phyloP scores from a whole-genome alignment of 768 basidiomycete genomes.

The Phlebiopsis gigantea region DNA sequence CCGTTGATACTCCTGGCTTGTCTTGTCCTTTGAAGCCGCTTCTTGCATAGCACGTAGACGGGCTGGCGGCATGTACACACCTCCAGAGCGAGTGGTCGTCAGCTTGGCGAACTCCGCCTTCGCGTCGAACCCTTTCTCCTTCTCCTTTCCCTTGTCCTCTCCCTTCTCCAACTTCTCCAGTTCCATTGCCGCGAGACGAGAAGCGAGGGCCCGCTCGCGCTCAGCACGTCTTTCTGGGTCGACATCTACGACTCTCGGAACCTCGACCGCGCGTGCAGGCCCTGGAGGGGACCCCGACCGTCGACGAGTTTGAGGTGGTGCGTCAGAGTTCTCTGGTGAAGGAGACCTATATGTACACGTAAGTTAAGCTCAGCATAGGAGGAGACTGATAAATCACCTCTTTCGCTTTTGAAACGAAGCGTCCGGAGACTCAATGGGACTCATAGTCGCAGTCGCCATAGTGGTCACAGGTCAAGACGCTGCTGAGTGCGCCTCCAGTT shows the following conservation, averaged over 20 bases:
- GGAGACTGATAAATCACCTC: conserved; percentile 23
- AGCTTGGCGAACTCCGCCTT: conserved; percentile 90
- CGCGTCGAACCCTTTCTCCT: conserved; percentile 46
- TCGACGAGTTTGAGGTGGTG: conserved; percentile 37
- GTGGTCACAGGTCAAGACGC: conserved; percentile 20
- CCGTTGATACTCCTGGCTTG: conserved; percentile 85
- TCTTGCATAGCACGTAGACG: conserved; percentile 86
- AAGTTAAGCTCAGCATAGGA: background rate
- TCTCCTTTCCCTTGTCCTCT: conserved; percentile 27
- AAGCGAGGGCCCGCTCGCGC: conserved; percentile 75
- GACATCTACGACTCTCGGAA: conserved; percentile 58
- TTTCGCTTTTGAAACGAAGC: conserved; percentile 40
- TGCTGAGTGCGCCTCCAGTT: conserved; percentile 2
- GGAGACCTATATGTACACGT: conserved; percentile 23
- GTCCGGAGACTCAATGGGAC: conserved; percentile 27
- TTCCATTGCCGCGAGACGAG: conserved; percentile 62
- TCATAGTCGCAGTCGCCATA: conserved; percentile 39
- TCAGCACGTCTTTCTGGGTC: conserved; percentile 74
- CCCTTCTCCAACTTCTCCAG: conserved; percentile 57
- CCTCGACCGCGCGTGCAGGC: conserved; percentile 26
- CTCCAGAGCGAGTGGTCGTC: conserved; percentile 76
- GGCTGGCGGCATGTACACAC: conserved; percentile 96
- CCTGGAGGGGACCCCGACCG: conserved; percentile 35
- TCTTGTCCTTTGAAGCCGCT: conserved; percentile 77
- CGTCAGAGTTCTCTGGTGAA: conserved; percentile 28